These are phyloP conservation scores for Thalassiosira sp. DNA, from an alignment of 352 stramenopile species.

Conservation along the genomic window DNA sequence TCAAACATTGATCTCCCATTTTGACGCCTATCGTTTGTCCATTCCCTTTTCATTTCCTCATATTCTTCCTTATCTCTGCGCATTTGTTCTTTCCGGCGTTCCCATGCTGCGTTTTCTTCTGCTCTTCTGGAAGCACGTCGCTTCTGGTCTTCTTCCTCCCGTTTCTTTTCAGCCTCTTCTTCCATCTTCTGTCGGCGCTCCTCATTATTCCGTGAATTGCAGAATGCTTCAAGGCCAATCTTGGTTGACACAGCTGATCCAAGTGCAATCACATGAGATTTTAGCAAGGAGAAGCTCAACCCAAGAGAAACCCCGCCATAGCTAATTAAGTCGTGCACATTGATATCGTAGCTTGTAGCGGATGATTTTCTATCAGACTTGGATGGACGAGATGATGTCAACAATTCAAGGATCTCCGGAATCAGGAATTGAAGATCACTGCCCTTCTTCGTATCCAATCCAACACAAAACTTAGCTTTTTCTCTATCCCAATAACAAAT, in stretches of 20 bases:
- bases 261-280: conserved; percentile 17
- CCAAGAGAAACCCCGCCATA: conserved; percentile 20
- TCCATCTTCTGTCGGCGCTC: conserved; percentile 15
- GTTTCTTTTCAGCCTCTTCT: conserved; percentile 8
- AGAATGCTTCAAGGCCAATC: conserved; percentile 17
- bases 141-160: conserved; percentile 25
- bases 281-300: conserved; percentile 14
- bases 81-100: conserved; percentile 22
- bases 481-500: conserved; percentile 36
- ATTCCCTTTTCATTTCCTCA: conserved; percentile 22
- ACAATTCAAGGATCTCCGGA: conserved; percentile 16
- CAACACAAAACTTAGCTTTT: conserved; percentile 36
- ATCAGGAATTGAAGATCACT: conserved; percentile 14
- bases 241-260: conserved; percentile 21
- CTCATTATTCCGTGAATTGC: conserved; percentile 6
- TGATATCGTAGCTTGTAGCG: conserved; percentile 9
- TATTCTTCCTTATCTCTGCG: conserved; percentile 26
- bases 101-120: conserved; percentile 19
- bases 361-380: conserved; percentile 21
- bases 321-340: conserved; percentile 7
- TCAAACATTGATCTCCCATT: conserved; percentile 10
- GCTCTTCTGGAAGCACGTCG: conserved; percentile 14
- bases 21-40: background rate
- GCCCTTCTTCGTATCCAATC: conserved; percentile 36
- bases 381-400: background rate